A percentile compares a stretch with the other conserved stretches of the same genome.
Evolutionary conservation across 495 filamentous ascomycete genomes (phyloP).

Genomic region (Aspergillus egyptiacus): DNA sequence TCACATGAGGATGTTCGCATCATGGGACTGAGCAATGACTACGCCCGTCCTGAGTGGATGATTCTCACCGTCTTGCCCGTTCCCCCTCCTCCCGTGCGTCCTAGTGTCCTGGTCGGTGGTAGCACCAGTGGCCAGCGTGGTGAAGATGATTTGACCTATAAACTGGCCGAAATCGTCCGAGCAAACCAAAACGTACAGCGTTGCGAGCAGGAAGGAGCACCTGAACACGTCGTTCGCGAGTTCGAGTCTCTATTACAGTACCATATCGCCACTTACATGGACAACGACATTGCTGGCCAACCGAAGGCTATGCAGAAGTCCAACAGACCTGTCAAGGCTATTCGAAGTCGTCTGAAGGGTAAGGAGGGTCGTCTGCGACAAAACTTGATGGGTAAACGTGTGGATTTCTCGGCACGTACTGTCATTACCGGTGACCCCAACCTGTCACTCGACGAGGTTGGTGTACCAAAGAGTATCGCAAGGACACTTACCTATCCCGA

Average conservation of each 20-base stretch:
- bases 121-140: constrained; percentile 80
- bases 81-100: constrained; percentile 89
- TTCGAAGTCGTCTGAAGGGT: constrained; percentile 93
- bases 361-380: constrained; percentile 97
- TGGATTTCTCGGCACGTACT: constrained; percentile 98
- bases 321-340: constrained; percentile 90
- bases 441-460: constrained; percentile 90
- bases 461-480: constrained; percentile 86
- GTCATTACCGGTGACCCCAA: constrained; percentile 99
- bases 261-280: constrained; percentile 98
- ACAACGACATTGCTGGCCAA: constrained; percentile 95
- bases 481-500: constrained; percentile 90
- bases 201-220: constrained; percentile 81
- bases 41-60: constrained; percentile 98
- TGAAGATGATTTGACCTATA: constrained; percentile 98
- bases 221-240: constrained; percentile 79
- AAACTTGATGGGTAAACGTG: constrained; percentile 99
- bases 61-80: constrained; percentile 91
- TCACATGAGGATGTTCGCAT: constrained; percentile 71
- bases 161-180: constrained; percentile 95
- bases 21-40: constrained; percentile 86
- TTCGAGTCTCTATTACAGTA: constrained; percentile 93
- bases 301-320: constrained; percentile 96
- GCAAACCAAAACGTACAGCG: constrained; percentile 91
- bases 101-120: constrained; percentile 91